Base-by-base conservation (phyloP, 768 basidiomycete species). In the Pleurotus djamor region DNA sequence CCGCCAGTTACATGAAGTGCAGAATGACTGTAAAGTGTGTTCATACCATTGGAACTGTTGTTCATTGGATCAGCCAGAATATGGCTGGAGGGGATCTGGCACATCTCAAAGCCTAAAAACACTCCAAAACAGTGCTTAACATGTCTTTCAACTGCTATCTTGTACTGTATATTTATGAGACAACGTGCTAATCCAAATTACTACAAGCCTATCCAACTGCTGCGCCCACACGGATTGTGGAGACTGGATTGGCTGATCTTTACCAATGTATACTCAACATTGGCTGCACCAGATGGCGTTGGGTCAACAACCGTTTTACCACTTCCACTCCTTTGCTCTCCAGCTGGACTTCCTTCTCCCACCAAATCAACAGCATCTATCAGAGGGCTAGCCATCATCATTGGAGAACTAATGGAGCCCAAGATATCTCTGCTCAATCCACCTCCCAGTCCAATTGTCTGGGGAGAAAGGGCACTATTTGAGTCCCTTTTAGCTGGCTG, bases 201-300 rank as follows among this genome's bases (percentile, higher is more conserved):
- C 70, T 67, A 83, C 54, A 96, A 74, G 16, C 96, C 96, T 59
- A 97, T 95, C 92, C 92, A 98, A 67, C 92, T 95, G 66, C 92
- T 91, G 49, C 91, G 80, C 3, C 96, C 96, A 1, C 85, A 84
- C 0, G 95, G 86, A 73, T 98, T 99, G 67, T 97, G 96, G 69
- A 99, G 72, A 63, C 85, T 84, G 35, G 94, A 96, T 74, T 98
- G 95, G 4, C 96, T 94, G 69, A 99, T 96, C 73, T 98, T 98
- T 51, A 98, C 82, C 34, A 84, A 79, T 72, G 69, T 79, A 68
- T 70, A 74, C 61, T 58, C 69, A 17, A 63, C 55, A 14, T 64
- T 58, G 36, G 58, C 48, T 47, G 52, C 61, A 28, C 21, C 21
- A 28, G 21, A 28, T 28, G 38, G n/a, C 4, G 9, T 10, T 41